A percentile compares a stretch with the other conserved stretches of the same genome.
These are phyloP conservation scores for Mycosphaerella arachidis DNA, from an alignment of 2,329 filamentous ascomycete genomes.

Conservation along the genomic window DNA sequence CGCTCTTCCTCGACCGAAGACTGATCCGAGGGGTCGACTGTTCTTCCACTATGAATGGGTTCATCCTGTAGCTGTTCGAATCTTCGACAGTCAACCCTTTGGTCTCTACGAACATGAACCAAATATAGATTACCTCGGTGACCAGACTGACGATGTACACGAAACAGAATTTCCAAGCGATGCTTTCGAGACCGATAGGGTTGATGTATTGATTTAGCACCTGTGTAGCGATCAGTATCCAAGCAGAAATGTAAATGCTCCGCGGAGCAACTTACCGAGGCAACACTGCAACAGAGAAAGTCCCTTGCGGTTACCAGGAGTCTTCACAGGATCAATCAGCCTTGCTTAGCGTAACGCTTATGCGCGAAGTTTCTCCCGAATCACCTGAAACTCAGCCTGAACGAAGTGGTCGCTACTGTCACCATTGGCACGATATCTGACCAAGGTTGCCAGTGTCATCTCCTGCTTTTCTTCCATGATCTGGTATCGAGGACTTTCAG, in stretches of 20 bases:
- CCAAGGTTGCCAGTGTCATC: constrained; percentile 54
- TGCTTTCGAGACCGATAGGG: constrained; percentile 36
- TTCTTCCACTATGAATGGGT: background rate
- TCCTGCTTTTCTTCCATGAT: constrained; percentile 38
- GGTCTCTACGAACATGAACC: constrained; percentile 1
- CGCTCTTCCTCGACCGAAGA: background rate
- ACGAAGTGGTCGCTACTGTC: constrained; percentile 56
- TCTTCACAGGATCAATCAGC: constrained; percentile 24
- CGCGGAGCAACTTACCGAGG: too few relatives aligned
- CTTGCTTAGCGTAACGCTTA: constrained; percentile 44
- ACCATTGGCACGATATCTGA: constrained; percentile 61
- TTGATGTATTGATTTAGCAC: constrained; percentile 28
- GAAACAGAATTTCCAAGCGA: constrained; percentile 43
- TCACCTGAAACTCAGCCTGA: constrained; percentile 63
- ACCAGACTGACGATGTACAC: constrained; percentile 34
- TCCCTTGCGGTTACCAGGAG: constrained; percentile 29
- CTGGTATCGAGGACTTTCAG: constrained; percentile 24
- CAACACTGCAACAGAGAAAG: too few relatives aligned
- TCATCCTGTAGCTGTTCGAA: constrained; percentile 40
- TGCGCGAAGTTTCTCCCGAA: constrained; percentile 35
- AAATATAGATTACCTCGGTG: constrained; percentile 17
- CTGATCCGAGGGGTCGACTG: background rate
- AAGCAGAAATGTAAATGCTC: too few relatives aligned
- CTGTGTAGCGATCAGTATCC: too few relatives aligned
- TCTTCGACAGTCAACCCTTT: constrained; percentile 36